phyloP scores from a whole-genome alignment of 306 rosid genomes.

The Malus fusca region DNA sequence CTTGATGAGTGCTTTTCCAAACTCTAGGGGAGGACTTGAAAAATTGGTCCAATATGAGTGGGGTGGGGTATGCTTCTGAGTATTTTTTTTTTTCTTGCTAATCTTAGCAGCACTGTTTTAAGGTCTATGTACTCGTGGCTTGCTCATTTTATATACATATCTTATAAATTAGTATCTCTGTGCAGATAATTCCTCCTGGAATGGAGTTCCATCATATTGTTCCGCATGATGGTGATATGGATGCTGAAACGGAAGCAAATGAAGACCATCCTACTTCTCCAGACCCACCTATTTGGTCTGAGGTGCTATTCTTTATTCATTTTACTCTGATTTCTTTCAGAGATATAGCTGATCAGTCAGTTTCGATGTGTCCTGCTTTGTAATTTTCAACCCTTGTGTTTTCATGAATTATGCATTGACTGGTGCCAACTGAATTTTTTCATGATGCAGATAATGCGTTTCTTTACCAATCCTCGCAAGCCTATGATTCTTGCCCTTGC shows the following conservation, averaged over 20 bases:
- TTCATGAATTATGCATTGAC: conserved; percentile 14
- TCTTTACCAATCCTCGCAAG: conserved; percentile 89
- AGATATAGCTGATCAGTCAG: conserved; percentile 11
- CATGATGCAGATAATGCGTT: conserved; percentile 81
- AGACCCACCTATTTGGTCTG: conserved; percentile 92
- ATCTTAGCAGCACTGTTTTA: conserved; percentile 7
- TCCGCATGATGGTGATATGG: conserved; percentile 86
- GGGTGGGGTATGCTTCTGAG: neutral
- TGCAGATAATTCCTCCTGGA: conserved; percentile 93
- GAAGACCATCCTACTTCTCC: conserved; percentile 85
- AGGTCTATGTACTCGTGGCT: conserved; percentile 1
- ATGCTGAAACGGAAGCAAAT: conserved; percentile 70
- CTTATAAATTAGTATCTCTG: conserved; percentile 9
- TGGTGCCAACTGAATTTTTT: conserved; percentile 15
- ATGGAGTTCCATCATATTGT: conserved; percentile 97
- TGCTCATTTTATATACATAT: conserved; percentile 9
- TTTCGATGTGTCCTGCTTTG: conserved; percentile 11
- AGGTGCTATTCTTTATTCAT: conserved; percentile 45
- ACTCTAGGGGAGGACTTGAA: neutral
- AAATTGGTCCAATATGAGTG: neutral
- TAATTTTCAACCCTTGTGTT: conserved; percentile 2
- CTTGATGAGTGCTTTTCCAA: conserved; percentile 4
- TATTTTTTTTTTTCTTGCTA: neutral
- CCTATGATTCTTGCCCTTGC: conserved; percentile 99
- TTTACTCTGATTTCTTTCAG: conserved; percentile 19